phyloP scores from a whole-genome alignment of 257 asterid genomes.

The Jacaranda mimosifolia region DNA sequence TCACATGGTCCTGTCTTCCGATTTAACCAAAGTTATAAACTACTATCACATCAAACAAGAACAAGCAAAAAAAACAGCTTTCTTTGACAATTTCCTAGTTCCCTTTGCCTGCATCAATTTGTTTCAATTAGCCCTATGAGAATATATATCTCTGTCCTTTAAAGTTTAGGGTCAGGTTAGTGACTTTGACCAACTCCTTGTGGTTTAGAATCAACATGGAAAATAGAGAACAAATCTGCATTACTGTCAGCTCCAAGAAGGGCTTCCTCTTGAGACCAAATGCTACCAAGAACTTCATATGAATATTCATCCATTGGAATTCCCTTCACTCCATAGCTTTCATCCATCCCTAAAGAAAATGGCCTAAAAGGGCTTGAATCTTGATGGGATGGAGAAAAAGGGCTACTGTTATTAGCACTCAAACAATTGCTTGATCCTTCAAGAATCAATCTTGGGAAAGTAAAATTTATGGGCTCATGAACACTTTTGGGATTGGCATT shows the following conservation, averaged over 20 bases:
- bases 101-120: not conserved
- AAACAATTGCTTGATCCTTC: conserved; percentile 29
- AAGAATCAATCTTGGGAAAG: conserved; percentile 8
- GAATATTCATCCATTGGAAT: conserved; percentile 32
- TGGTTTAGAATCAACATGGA: conserved; percentile 30
- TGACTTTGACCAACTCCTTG: conserved; percentile 35
- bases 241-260: conserved; percentile 25
- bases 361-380: conserved; percentile 39
- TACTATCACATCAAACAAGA: conserved; percentile 8
- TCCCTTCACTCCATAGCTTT: conserved; percentile 35
- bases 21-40: not conserved
- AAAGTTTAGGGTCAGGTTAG: not conserved
- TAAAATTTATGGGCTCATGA: conserved; percentile 18
- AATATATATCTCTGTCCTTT: not conserved
- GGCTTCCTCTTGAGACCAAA: conserved; percentile 43
- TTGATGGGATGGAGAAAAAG: conserved; percentile 34
- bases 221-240: conserved; percentile 46
- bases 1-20: not conserved
- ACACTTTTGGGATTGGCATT: too few relatives aligned
- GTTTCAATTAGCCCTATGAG: not conserved
- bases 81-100: conserved; percentile 9
- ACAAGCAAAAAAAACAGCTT: conserved; percentile 8
- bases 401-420: conserved; percentile 2
- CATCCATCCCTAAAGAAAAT: conserved; percentile 32
- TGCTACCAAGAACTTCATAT: conserved; percentile 29